Conservation (phyloP, 495 filamentous ascomycete genomes). For the Bacidia rubella region DNA sequence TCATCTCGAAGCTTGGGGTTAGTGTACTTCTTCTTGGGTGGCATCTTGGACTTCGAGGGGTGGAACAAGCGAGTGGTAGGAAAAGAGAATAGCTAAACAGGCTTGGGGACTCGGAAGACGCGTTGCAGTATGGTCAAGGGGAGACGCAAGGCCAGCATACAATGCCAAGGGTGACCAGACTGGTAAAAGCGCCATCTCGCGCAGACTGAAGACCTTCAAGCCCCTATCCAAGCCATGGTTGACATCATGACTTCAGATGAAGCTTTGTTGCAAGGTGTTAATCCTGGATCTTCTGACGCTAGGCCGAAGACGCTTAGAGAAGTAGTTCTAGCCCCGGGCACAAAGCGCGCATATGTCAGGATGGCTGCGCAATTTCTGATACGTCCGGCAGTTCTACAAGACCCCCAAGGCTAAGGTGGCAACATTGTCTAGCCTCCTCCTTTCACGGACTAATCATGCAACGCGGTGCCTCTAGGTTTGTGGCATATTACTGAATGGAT, state of each 20-base stretch:
- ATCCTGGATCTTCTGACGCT: neutral
- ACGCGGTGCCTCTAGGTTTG: no score
- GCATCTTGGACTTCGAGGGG: slow-evolving; percentile 21
- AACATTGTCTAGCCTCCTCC: no score
- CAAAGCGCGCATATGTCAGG: no score
- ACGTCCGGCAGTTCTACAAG: neutral
- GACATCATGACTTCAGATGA: neutral
- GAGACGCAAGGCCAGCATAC: neutral
- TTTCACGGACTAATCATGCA: no score
- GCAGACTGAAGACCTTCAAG: neutral
- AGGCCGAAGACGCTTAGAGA: neutral
- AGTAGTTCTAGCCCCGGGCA: neutral
- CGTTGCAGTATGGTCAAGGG: neutral
- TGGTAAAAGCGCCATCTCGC: neutral
- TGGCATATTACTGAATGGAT: no score
- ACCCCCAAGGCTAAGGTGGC: no score
- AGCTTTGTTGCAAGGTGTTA: neutral
- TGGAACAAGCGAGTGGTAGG: neutral
- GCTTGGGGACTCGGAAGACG: neutral
- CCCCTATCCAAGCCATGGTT: neutral
- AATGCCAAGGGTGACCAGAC: neutral
- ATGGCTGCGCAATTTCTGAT: no score
- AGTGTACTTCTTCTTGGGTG: slow-evolving; percentile 34
- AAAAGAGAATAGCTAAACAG: neutral
- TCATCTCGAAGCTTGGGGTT: slow-evolving; percentile 34